These are phyloP conservation scores for Aspergillus biplanus DNA, from an alignment of 495 filamentous ascomycete genomes.

Conservation along the genomic window DNA sequence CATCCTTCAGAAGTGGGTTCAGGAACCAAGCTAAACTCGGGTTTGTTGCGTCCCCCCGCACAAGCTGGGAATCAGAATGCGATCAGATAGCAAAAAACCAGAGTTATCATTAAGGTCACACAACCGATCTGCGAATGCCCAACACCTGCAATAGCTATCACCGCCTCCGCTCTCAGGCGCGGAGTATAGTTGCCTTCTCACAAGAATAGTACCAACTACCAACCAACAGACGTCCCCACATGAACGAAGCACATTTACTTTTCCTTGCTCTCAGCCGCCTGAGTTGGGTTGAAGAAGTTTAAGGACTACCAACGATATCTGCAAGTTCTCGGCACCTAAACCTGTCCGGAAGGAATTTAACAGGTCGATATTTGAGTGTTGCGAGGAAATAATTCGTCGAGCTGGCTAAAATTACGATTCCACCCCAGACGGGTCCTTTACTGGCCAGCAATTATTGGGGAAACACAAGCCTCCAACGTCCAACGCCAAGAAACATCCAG, in stretches of 20 bases:
- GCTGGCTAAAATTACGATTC: too few species aligned
- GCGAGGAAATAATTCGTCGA: too few species aligned
- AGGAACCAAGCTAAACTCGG: conserved; percentile 12
- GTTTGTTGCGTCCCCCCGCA: conserved; percentile 20
- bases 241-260: neutral
- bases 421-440: too few species aligned
- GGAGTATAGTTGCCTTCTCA: conserved; percentile 10
- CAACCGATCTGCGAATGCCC: conserved; percentile 6
- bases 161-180: conserved; percentile 1
- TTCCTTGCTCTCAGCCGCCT: neutral
- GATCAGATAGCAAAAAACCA: conserved; percentile 12
- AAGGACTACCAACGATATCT: neutral
- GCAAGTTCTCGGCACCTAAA: neutral
- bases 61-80: conserved; percentile 6
- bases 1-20: conserved; percentile 3
- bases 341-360: too few species aligned
- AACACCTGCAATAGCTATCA: neutral
- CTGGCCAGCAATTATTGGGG: neutral
- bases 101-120: conserved; percentile 1
- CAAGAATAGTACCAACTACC: neutral
- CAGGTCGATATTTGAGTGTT: too few species aligned
- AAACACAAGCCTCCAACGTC: conserved; percentile 5
- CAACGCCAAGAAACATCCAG: conserved; percentile 7
- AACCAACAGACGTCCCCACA: neutral
- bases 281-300: neutral